These are phyloP conservation scores for Chytridium lagenaria DNA, from an alignment of 371 early-diverging fungal genomes.

Conservation along the genomic window DNA sequence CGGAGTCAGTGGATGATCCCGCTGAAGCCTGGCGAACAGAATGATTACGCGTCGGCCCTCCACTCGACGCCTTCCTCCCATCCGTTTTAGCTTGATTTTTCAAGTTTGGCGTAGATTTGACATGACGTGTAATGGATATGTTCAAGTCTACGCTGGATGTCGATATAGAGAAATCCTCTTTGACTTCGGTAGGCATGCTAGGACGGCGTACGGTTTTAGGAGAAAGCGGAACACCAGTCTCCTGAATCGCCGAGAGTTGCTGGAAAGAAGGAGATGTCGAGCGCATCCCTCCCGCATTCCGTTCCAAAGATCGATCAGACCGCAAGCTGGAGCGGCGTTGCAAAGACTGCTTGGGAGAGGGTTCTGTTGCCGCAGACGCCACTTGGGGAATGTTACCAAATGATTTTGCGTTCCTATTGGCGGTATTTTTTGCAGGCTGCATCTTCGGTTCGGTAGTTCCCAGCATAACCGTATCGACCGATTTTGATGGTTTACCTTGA, in stretches of 20 bases:
- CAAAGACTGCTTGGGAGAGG: not conserved
- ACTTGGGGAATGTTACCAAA: not conserved
- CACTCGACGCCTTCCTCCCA: not conserved
- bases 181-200: not conserved
- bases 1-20: too few relatives aligned
- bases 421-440: not conserved
- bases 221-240: not conserved
- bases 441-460: not conserved
- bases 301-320: not conserved
- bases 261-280: not conserved
- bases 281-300: not conserved
- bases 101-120: slow-evolving; percentile 1
- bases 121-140: not conserved
- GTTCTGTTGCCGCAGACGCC: not conserved
- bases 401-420: not conserved
- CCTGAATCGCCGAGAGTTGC: slow-evolving; percentile 4
- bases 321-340: not conserved
- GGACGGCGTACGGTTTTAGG: not conserved
- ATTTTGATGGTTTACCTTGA: not conserved
- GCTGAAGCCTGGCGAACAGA: too few relatives aligned
- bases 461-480: not conserved
- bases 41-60: too few relatives aligned
- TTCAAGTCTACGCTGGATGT: not conserved
- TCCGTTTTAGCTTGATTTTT: not conserved
- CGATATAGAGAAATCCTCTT: not conserved